Conservation (phyloP, 176 grass and related monocot species). For the Zoysia pacifica region DNA sequence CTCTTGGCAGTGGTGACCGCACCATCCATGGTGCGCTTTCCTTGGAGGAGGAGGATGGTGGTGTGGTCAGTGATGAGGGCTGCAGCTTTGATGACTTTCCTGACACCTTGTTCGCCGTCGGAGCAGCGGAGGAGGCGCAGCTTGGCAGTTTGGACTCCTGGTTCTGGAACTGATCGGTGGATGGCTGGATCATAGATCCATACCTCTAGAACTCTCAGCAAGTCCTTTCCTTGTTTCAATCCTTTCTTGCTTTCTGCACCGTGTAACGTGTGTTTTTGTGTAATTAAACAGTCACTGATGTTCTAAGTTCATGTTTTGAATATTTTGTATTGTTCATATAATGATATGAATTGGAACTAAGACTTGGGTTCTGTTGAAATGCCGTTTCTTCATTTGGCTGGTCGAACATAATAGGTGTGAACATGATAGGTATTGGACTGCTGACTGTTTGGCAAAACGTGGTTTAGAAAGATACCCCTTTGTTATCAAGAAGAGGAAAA, state of each 20-base stretch:
- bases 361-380: neutral
- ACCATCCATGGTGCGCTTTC: conserved; percentile 37
- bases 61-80: conserved; percentile 61
- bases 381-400: too few species aligned
- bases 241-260: neutral
- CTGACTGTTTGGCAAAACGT: too few species aligned
- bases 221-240: neutral
- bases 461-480: too few species aligned
- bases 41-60: conserved; percentile 59
- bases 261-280: conserved; percentile 19
- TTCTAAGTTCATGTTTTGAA: conserved; percentile 26
- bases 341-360: conserved; percentile 7
- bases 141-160: conserved; percentile 42
- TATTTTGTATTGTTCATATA: conserved; percentile 30
- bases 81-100: conserved; percentile 55
- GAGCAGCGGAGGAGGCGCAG: conserved; percentile 27
- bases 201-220: neutral
- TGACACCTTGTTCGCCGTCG: conserved; percentile 18
- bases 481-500: too few species aligned
- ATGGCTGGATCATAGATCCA: conserved; percentile 17
- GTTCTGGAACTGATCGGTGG: conserved; percentile 43
- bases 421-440: too few species aligned
- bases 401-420: too few species aligned
- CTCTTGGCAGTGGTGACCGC: conserved; percentile 35
- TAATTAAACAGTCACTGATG: neutral